Percentiles rank a stretch among this genome's conserved stretches.
Conservation (phyloP, 352 stramenopile genomes). For the Pythium sukuiense region DNA sequence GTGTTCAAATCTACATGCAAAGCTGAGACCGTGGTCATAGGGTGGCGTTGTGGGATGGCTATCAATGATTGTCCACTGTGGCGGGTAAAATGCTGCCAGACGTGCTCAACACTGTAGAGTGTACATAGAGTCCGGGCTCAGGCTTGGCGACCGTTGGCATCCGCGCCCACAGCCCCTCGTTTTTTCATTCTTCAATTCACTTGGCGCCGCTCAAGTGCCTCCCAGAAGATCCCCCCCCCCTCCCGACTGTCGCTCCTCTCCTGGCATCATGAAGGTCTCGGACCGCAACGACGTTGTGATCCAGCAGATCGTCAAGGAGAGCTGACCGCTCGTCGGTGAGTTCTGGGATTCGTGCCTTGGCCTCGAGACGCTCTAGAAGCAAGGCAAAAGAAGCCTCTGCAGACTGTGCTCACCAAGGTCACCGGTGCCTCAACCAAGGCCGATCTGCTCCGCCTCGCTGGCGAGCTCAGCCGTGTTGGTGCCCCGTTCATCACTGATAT, state of each 20-base stretch:
- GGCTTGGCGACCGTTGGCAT: too few species aligned
- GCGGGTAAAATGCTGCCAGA: neutral
- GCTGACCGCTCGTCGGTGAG: constrained; percentile 58
- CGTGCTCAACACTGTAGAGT: too few species aligned
- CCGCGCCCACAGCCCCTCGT: too few species aligned
- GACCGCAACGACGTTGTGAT: constrained; percentile 59
- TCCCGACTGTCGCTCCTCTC: neutral
- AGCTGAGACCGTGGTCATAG: too few species aligned
- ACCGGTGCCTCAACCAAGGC: constrained; percentile 26
- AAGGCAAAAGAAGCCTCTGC: constrained; percentile 45
- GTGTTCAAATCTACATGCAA: neutral
- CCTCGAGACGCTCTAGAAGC: constrained; percentile 39
- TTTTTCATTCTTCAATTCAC: neutral
- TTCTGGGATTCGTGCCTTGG: constrained; percentile 74
- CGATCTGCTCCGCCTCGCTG: constrained; percentile 42
- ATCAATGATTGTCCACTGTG: too few species aligned
- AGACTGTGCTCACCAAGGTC: constrained; percentile 43
- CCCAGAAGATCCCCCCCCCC: neutral
- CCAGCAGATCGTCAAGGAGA: constrained; percentile 56
- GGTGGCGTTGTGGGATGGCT: neutral
- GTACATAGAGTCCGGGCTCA: too few species aligned
- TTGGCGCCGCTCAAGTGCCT: neutral
- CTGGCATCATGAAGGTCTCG: constrained; percentile 30
- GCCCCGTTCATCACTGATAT: constrained; percentile 65
- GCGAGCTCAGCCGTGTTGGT: constrained; percentile 41